Evolutionary conservation across 2,329 filamentous ascomycete species (phyloP).

Genomic region (Pseudocercospora macadamiae): DNA sequence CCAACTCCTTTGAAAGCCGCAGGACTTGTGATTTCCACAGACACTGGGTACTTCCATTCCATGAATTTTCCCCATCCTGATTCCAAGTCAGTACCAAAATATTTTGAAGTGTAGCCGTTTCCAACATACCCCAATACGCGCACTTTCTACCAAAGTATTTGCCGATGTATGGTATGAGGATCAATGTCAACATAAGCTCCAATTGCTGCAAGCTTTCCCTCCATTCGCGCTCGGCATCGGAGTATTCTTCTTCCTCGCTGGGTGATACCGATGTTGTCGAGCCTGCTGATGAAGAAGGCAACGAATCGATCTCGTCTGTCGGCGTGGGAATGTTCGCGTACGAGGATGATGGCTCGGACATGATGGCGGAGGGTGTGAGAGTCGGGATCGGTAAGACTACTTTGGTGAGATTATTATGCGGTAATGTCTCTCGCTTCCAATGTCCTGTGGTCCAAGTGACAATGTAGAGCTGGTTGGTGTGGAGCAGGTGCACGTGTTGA

Average conservation of each 20-base stretch:
- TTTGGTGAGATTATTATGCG: neutral
- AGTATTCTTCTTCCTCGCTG: slow-evolving; percentile 54
- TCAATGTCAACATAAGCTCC: slow-evolving; percentile 90
- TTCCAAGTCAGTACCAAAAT: slow-evolving; percentile 25
- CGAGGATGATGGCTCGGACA: slow-evolving; percentile 53
- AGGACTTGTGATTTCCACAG: slow-evolving; percentile 61
- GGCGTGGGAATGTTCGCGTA: slow-evolving; percentile 53
- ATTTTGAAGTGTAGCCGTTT: too few species aligned
- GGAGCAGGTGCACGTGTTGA: too few species aligned
- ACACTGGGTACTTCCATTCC: slow-evolving; percentile 88
- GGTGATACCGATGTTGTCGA: slow-evolving; percentile 52
- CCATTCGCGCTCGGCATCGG: slow-evolving; percentile 94
- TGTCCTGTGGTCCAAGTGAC: slow-evolving; percentile 2
- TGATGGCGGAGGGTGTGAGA: slow-evolving; percentile 13
- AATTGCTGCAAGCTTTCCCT: slow-evolving; percentile 91
- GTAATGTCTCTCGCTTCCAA: neutral
- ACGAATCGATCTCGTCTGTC: slow-evolving; percentile 52
- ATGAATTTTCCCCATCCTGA: slow-evolving; percentile 90
- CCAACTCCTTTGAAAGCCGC: slow-evolving; percentile 51
- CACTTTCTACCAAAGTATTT: slow-evolving; percentile 95
- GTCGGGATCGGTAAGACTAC: neutral
- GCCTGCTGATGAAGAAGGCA: slow-evolving; percentile 55
- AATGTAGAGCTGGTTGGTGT: too few species aligned
- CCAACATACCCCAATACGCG: slow-evolving; percentile 86
- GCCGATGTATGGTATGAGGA: slow-evolving; percentile 87